Evolutionary conservation across 2,329 filamentous ascomycete genomes (phyloP).

Genomic region (Fusarium pininemorale): DNA sequence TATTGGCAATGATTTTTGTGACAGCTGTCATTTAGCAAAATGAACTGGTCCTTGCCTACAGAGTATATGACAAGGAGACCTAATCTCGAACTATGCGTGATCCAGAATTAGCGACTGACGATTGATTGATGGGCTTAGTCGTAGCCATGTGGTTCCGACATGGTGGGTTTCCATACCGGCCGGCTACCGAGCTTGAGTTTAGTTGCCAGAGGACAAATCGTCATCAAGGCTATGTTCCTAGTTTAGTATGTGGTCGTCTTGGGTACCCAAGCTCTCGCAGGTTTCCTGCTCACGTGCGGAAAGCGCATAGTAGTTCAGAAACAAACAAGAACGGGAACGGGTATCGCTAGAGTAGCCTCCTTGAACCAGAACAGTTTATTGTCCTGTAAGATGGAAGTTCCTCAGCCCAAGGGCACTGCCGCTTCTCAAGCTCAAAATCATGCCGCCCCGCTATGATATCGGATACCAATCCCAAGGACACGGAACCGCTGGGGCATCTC

Average conservation of each 20-base stretch:
- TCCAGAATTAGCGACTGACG: conserved; percentile 17
- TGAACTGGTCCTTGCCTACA: conserved; percentile 2
- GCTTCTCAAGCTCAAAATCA: conserved; percentile 20
- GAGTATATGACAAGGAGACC: background rate
- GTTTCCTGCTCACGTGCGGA: background rate
- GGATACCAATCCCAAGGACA: conserved; percentile 29
- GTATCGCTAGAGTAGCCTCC: background rate
- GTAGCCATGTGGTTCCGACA: conserved; percentile 3
- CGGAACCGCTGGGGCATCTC: conserved; percentile 26
- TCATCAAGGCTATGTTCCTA: background rate
- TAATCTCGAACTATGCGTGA: background rate
- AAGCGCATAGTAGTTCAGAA: background rate
- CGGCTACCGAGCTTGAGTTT: conserved; percentile 1
- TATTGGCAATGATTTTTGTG: background rate
- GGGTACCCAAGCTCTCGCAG: background rate
- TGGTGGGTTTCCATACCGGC: conserved; percentile 13
- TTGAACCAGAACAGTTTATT: background rate
- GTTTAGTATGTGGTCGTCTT: background rate
- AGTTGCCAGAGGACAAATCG: background rate
- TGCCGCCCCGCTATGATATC: conserved; percentile 19
- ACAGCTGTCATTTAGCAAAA: conserved; percentile 14
- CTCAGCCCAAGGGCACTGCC: conserved; percentile 20
- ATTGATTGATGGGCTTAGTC: background rate
- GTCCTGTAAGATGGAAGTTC: conserved; percentile 11
- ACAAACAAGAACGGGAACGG: background rate